Base-by-base conservation (phyloP, 2,329 filamentous ascomycete genomes). In the Dothideomycetidae sp. region DNA sequence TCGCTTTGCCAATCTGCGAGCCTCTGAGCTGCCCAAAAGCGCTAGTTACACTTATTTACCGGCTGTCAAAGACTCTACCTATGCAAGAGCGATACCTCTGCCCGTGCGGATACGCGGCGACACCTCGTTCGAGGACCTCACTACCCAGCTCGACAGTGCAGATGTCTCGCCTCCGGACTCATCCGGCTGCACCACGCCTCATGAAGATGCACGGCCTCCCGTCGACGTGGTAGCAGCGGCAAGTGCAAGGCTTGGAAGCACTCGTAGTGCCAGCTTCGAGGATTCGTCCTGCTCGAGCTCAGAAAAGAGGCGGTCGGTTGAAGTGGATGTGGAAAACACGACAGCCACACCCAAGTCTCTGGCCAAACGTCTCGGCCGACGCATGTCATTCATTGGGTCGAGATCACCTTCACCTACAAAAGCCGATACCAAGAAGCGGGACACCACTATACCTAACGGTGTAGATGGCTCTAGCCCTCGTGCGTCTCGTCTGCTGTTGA, bases 11-110 rank as follows among this genome's bases (percentile, higher is more conserved):
- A 26, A 31, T 12, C 29, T 31, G 3, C 39, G 19, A 11, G 15
- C 23, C 11, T 37, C 45, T 29, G 47, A 55, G 16, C 46, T 75
- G 18, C 63, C 65, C 17, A 64, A 70, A 40, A 66, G 71, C 33
- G 71, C 72, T 19, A 75, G 71, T 48, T 75, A 70, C 53, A 70
- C 67, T 32, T 64, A 68, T 45, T 52, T 75, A n/a, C 62, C 67
- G 3, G 54, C 57, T 17, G 48, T 53, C 17, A 57, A 53, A 36
- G 46, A 52, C 16, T 34, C 53, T 28, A 32, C 43, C 7, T 44
- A 48, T 12, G 42, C 46, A 19, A 28, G 10, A 5, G 32, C 19
- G 12, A n/a, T 21, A 10, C 45, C 54, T 21, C 45, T 43, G 10
- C 41, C 54, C 4, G 49, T 60, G 34, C 52, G 53, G 31, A 54